Percentiles rank a stretch among this genome's conserved stretches.
Evolutionary conservation across 352 stramenopile genomes (phyloP).

Genomic region (Globisporangium camurandrum): DNA sequence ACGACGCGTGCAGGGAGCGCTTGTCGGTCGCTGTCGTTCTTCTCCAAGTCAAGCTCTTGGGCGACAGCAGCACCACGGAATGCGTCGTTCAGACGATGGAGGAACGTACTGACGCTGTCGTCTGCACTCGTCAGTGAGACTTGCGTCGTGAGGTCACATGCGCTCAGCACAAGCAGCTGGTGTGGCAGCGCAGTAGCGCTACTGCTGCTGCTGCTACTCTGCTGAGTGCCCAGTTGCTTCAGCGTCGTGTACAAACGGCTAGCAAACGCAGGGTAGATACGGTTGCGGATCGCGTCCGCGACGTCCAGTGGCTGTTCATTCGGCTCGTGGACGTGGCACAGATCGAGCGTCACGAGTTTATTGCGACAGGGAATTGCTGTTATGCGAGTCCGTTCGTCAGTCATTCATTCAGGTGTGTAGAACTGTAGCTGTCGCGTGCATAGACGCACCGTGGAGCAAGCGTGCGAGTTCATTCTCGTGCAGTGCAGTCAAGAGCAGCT

Average conservation of each 20-base stretch:
- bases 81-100: slow-evolving; percentile 48
- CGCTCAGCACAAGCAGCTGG: slow-evolving; percentile 43
- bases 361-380: slow-evolving; percentile 54
- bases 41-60: slow-evolving; percentile 15
- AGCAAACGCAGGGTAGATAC: slow-evolving; percentile 35
- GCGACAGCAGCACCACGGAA: slow-evolving; percentile 41
- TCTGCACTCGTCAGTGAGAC: slow-evolving; percentile 24
- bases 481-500: slow-evolving; percentile 55
- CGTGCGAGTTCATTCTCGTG: slow-evolving; percentile 53
- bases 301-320: slow-evolving; percentile 29
- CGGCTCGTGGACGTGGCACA: slow-evolving; percentile 50
- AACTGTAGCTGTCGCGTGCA: background rate
- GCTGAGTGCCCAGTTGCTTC: slow-evolving; percentile 13
- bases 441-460: slow-evolving; percentile 40
- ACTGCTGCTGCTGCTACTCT: background rate
- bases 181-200: background rate
- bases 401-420: background rate
- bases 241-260: slow-evolving; percentile 24
- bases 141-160: slow-evolving; percentile 35
- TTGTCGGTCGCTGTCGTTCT: slow-evolving; percentile 12
- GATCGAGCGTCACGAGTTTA: slow-evolving; percentile 59
- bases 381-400: background rate
- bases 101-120: slow-evolving; percentile 50
- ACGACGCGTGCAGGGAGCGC: slow-evolving; percentile 26
- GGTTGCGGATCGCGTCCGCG: slow-evolving; percentile 32